Conservation (phyloP, 345 rosid genomes). For the Excoecaria agallocha region DNA sequence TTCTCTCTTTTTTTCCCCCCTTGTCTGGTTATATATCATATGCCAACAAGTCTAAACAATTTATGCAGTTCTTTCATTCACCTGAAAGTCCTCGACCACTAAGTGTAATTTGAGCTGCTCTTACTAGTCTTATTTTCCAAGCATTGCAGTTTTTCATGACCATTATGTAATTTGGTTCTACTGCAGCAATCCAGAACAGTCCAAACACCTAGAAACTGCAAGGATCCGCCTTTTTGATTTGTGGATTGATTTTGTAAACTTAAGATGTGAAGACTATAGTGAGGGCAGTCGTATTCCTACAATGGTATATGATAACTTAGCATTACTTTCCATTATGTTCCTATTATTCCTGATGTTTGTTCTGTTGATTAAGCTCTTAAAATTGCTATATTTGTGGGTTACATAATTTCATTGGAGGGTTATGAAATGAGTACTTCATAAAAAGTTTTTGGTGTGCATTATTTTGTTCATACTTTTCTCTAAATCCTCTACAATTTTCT, state of each 20-base stretch:
- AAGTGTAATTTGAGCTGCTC: not conserved
- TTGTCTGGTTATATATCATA: not conserved
- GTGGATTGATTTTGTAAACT: slow-evolving; percentile 95
- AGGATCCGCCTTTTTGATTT: slow-evolving; percentile 77
- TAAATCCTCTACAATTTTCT: not conserved
- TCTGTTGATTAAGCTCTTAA: not conserved
- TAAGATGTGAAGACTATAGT: slow-evolving; percentile 82
- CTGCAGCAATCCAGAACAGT: slow-evolving; percentile 92
- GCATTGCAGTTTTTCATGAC: not conserved
- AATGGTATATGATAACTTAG: slow-evolving; percentile 45
- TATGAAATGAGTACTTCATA: not conserved
- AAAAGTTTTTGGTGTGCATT: not conserved
- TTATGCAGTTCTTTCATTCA: not conserved
- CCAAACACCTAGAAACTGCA: slow-evolving; percentile 95
- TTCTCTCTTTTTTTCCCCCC: not conserved
- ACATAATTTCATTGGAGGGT: not conserved
- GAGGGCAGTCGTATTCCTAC: slow-evolving; percentile 85
- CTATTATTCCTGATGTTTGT: not conserved
- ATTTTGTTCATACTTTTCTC: not conserved
- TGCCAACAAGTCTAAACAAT: not conserved
- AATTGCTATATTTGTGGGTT: not conserved
- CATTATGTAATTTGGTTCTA: not conserved
- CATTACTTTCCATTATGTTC: not conserved
- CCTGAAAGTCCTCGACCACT: not conserved
- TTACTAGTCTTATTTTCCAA: not conserved